These are phyloP conservation scores for Fraxinus baroniana DNA, from an alignment of 305 asterid genomes.

Conservation along the genomic window DNA sequence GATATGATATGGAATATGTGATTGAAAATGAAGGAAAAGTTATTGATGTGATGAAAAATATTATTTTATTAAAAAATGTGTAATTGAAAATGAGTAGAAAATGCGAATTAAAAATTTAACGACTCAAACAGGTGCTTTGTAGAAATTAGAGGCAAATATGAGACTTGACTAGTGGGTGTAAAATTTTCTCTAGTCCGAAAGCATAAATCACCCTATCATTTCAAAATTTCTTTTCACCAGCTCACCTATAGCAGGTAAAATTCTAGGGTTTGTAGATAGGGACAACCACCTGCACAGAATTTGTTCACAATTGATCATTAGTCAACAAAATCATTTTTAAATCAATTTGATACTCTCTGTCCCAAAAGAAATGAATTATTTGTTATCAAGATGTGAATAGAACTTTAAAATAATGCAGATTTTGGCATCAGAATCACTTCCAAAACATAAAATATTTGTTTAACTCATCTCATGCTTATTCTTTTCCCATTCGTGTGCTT, in stretches of 20 bases:
- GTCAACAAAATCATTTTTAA: background rate
- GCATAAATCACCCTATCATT: background rate
- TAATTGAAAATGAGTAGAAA: no score
- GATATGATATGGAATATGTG: no score
- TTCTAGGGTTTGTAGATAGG: background rate
- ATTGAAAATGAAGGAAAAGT: no score
- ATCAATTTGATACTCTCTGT: background rate
- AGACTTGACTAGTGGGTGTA: background rate
- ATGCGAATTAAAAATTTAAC: no score
- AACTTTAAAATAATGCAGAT: background rate
- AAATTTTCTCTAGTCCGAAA: background rate
- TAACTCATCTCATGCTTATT: background rate
- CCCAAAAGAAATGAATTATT: background rate
- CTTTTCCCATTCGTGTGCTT: background rate
- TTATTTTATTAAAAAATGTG: no score
- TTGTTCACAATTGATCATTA: background rate
- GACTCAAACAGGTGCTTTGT: accelerated
- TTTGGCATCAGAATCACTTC: background rate
- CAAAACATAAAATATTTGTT: background rate
- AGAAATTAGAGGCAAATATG: background rate
- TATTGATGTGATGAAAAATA: no score
- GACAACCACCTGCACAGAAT: background rate
- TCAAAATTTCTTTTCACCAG: background rate
- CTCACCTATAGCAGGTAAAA: background rate
- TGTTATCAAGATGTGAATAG: background rate